phyloP scores from a whole-genome alignment of 2,329 filamentous ascomycete species.

The Aspergillus nomiae region DNA sequence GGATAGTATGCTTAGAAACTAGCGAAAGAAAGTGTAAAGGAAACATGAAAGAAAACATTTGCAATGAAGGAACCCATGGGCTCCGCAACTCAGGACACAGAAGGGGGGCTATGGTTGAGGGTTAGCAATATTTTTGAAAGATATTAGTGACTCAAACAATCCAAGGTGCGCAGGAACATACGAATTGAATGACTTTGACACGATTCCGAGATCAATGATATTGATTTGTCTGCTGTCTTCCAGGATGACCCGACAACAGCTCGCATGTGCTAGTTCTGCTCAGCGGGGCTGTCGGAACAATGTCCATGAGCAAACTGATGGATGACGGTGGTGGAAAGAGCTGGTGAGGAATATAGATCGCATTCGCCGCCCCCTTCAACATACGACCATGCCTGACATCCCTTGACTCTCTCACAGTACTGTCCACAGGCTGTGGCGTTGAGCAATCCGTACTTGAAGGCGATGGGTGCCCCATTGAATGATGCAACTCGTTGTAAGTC shows the following conservation, averaged over 20 bases:
- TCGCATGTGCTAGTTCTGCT: background rate
- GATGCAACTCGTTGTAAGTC: background rate
- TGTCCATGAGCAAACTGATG: background rate
- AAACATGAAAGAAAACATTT: background rate
- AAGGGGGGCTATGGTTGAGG: background rate
- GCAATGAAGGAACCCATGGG: background rate
- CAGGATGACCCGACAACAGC: background rate
- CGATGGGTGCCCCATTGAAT: slow-evolving; percentile 4
- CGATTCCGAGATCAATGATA: background rate
- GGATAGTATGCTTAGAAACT: background rate
- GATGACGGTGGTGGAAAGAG: background rate
- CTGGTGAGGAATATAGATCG: slow-evolving; percentile 1
- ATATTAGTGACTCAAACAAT: background rate
- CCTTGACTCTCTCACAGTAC: background rate
- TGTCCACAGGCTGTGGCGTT: slow-evolving; percentile 5
- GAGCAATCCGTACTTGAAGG: slow-evolving; percentile 1
- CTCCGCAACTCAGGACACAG: background rate
- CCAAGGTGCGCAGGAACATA: background rate
- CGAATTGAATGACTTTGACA: background rate
- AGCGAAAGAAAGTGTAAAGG: background rate
- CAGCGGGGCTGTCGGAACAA: background rate
- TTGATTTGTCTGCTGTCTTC: background rate
- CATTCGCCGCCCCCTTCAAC: slow-evolving; percentile 1
- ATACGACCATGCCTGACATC: slow-evolving; percentile 3
- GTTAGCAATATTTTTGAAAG: background rate